phyloP scores from a whole-genome alignment of 257 asterid genomes.

The Lycium ferocissimum region DNA sequence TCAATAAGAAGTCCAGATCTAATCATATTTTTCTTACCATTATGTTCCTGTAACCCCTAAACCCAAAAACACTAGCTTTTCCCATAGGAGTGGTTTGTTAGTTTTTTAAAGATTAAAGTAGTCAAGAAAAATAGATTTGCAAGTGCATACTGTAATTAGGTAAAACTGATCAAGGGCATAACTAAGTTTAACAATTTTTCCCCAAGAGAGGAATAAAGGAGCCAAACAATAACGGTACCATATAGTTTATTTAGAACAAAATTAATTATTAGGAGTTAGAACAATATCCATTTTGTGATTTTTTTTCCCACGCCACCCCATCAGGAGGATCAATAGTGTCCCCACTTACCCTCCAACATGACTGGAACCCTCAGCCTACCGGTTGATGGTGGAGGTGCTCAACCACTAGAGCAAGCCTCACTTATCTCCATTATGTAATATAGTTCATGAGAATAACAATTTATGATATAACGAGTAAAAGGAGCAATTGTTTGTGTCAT shows the following conservation, averaged over 20 bases:
- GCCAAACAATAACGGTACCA: not conserved
- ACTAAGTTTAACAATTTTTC: not conserved
- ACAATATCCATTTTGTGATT: not conserved
- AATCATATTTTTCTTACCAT: slow-evolving; percentile 11
- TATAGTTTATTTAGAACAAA: not conserved
- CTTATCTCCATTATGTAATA: not conserved
- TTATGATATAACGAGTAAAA: not conserved
- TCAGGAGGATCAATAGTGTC: too few species aligned
- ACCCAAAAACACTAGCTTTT: not conserved
- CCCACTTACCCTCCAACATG: too few species aligned
- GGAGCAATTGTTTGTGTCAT: not conserved
- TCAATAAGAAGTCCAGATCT: slow-evolving; percentile 21
- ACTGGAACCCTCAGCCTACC: too few species aligned
- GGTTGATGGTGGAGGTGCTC: too few species aligned
- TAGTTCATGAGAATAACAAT: not conserved
- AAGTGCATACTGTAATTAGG: not conserved
- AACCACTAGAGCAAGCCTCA: too few species aligned
- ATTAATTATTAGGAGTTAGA: not conserved
- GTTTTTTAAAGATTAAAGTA: slow-evolving; percentile 6
- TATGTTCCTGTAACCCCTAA: slow-evolving; percentile 5
- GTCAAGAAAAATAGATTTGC: not conserved
- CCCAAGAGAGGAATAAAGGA: slow-evolving; percentile 12
- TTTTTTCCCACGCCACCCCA: too few species aligned
- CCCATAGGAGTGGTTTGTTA: not conserved
- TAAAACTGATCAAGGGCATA: not conserved